Base-by-base conservation (phyloP, 1,139 yeast species). In the Yamadazyma trypodendri region DNA sequence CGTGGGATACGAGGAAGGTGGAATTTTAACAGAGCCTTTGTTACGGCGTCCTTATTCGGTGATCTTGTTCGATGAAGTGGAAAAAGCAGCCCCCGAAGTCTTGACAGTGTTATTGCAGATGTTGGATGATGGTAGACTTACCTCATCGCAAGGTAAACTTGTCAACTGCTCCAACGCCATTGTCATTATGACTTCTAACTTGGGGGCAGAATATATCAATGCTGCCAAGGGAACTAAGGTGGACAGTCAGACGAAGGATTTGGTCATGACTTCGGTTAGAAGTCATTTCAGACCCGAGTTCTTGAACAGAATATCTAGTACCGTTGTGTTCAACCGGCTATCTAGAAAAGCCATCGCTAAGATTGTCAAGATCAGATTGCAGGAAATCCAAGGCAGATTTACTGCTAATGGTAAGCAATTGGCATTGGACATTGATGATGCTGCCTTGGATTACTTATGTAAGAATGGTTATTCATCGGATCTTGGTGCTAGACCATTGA, bases 1-100 rank as follows among this genome's bases (percentile, higher is more conserved):
- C 58, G 87, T 92, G 52, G 99, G 99, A 30, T 92, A 87, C 59
- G 97, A 90, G 61, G 97, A 92, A 61, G 97, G 98, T 60, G 98
- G 98, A 51, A 79, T 90, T 51, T 75, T 92, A 50, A 92, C 98
- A 2, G 96, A 92, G 55, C 95, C 94, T 43, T 73, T 92, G 44
- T 75, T 88, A 44, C 79, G 97, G 58, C 82, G 85, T 46, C 98
- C 99, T 38, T 94, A 92, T 68, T 86, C 97, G 4, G 98, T 94
- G 20, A 77, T 92, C 22, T 72, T 92, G 48, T 92, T 92, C 56
- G 98, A 92, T 66, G 98, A 92, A 65, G 95, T 92, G 41, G 98
- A 92, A 58, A 92, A 92, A 65, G 99, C 98, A n/a, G 96, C 96
- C 2, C 98, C 98, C 1, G 97, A 92, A 61, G 98, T 94, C 2